Percentiles rank a stretch among this genome's conserved stretches.
phyloP scores from a whole-genome alignment of 2,329 filamentous ascomycete genomes.

The Talaromyces sp. region DNA sequence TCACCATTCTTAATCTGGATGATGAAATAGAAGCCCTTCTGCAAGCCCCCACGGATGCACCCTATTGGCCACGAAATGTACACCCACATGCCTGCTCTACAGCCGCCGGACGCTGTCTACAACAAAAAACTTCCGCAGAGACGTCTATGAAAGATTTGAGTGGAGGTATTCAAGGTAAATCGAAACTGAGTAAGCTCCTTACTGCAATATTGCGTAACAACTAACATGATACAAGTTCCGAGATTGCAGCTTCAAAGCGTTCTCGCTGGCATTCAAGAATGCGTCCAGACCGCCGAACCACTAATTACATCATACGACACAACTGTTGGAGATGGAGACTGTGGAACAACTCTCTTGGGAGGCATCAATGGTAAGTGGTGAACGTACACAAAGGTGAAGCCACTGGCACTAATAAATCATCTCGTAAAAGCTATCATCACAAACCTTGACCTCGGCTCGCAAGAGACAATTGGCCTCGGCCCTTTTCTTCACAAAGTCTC shows the following conservation, averaged over 20 bases:
- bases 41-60: not conserved
- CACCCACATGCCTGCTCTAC: not conserved
- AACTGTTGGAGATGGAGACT: slow-evolving; percentile 61
- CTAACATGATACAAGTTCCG: slow-evolving; percentile 1
- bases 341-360: slow-evolving; percentile 56
- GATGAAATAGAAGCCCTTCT: not conserved
- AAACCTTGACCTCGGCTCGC: not conserved
- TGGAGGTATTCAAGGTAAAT: not conserved
- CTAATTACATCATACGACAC: slow-evolving; percentile 60
- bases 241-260: not conserved
- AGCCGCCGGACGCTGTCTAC: not conserved
- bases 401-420: not conserved
- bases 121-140: not conserved
- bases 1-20: slow-evolving; percentile 1
- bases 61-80: not conserved
- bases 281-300: slow-evolving; percentile 24
- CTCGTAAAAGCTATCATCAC: not conserved
- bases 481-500: slow-evolving; percentile 20
- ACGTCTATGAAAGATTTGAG: not conserved
- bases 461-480: not conserved
- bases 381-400: slow-evolving; percentile 8
- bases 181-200: not conserved
- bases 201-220: slow-evolving; percentile 42
- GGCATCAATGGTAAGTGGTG: slow-evolving; percentile 40
- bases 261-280: not conserved